Conservation (phyloP, 2,329 filamentous ascomycete species). For the Fusarium illudens region DNA sequence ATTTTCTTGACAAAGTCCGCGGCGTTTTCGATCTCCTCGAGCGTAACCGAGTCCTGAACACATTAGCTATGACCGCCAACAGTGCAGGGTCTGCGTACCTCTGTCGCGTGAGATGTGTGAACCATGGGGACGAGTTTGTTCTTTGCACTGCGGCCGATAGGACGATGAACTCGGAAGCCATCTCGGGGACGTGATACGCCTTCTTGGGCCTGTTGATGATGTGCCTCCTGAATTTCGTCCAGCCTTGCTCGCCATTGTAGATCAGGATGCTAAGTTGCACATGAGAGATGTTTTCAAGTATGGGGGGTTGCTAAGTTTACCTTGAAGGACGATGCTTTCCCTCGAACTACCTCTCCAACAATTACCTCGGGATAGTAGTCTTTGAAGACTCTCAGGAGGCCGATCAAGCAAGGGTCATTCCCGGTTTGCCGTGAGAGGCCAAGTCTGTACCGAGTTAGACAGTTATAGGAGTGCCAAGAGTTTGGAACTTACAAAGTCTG, state of each 20-base stretch:
- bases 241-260: conserved; percentile 76
- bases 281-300: not conserved
- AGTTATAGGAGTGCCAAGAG: not conserved
- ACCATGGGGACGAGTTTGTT: conserved; percentile 69
- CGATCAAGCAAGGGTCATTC: conserved; percentile 77
- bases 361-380: conserved; percentile 93
- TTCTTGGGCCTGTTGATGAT: conserved; percentile 58
- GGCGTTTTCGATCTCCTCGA: conserved; percentile 81
- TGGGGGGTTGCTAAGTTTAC: conserved; percentile 43
- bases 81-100: conserved; percentile 57
- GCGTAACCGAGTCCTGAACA: conserved; percentile 64
- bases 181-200: conserved; percentile 45
- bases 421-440: conserved; percentile 67
- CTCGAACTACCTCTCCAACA: conserved; percentile 71
- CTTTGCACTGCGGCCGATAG: conserved; percentile 40
- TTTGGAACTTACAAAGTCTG: conserved; percentile 69
- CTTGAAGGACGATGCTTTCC: conserved; percentile 69
- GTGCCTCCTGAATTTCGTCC: conserved; percentile 69
- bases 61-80: conserved; percentile 7
- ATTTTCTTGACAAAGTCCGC: conserved; percentile 75
- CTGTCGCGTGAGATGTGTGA: conserved; percentile 76
- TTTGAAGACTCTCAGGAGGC: conserved; percentile 83
- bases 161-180: conserved; percentile 71
- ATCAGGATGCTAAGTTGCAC: conserved; percentile 70
- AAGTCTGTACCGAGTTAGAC: conserved; percentile 53